Evolutionary conservation across 306 rosid genomes (phyloP), one percentile per base, ranked within the genome.

Genomic region (Coriaria nepalensis): DNA sequence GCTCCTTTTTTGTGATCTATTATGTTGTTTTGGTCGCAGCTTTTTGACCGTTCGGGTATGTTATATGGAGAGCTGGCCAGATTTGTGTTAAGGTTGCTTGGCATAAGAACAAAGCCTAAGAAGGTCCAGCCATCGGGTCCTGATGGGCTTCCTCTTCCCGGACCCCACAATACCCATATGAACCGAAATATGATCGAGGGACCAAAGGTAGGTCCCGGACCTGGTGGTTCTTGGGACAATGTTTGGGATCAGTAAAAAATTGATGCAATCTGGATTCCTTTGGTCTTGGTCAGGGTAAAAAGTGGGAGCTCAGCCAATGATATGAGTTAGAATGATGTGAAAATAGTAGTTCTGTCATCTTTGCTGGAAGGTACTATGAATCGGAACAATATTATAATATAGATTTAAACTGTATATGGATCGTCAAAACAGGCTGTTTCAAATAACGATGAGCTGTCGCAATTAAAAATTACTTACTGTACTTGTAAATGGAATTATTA

Each of bases 31-130:
- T 43, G 12, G 9, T 35, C 55, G 68, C 96, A 87, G 94, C 82
- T 87, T 52, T 82, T 82, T 63, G 94, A 87, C 56, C 87, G 92
- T 52, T 87, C 92, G 7, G 96, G 96, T 40, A 4, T 87, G 53
- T 73, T 87, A 42, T 87, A 87, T 6, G 94, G 96, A 56, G 96
- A 82, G 66, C 87, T 82, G n/a, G 96, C 96, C 33, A 77, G 94
- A 69, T 82, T 87, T 60, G 94, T 64, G 9, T 53, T 87, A 51
- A 81, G 96, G 59, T 52, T 87, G 53, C 86, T 82, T 37, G 96
- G 94, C 41, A 43, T 87, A 43, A 80, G 15, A 78, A 59, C 82
- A 4, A 82, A 82, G 71, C 35, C 62, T 7, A 68, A 64, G 55
- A 74, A 60, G 60, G 75, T 65, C 61, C 63, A 55, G 6, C 78